phyloP scores from a whole-genome alignment of 2,329 filamentous ascomycete genomes.

The Exophiala aquamarina region DNA sequence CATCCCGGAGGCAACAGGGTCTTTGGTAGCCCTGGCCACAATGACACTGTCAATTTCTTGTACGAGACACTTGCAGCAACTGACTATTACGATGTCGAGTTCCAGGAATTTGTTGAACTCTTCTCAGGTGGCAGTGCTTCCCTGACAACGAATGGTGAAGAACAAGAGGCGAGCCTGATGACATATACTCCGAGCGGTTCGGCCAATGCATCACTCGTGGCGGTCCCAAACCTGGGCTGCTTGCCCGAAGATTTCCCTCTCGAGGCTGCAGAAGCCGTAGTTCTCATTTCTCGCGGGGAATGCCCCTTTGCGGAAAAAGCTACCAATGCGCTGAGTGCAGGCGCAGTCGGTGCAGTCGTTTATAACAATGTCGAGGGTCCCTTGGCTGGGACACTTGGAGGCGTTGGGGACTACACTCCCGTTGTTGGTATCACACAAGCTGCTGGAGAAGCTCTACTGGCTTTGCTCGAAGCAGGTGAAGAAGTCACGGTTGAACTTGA shows the following conservation, averaged over 20 bases:
- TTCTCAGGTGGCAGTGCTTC: conserved; percentile 19
- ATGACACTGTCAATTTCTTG: conserved; percentile 65
- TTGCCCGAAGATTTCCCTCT: conserved; percentile 59
- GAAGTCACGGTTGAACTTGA: conserved; percentile 37
- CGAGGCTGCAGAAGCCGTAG: conserved; percentile 62
- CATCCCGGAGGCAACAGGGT: conserved; percentile 28
- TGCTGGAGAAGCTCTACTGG: conserved; percentile 58
- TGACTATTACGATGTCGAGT: conserved; percentile 37
- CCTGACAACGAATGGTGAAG: conserved; percentile 55
- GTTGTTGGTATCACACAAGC: conserved; percentile 66
- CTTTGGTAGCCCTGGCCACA: conserved; percentile 52
- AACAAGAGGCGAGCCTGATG: conserved; percentile 58
- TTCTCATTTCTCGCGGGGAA: conserved; percentile 67
- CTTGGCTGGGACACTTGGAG: conserved; percentile 68
- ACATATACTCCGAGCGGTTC: conserved; percentile 66
- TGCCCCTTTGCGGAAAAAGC: conserved; percentile 75
- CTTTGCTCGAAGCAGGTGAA: conserved; percentile 50
- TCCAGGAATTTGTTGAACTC: conserved; percentile 60
- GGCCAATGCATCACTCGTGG: conserved; percentile 54
- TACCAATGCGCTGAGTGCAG: conserved; percentile 64
- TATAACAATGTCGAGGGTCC: conserved; percentile 69
- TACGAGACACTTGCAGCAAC: conserved; percentile 51
- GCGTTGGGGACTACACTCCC: conserved; percentile 57
- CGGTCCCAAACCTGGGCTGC: conserved; percentile 65
- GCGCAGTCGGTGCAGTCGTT: conserved; percentile 69